Conservation (phyloP, 1,139 yeast genomes). For the Candida neerlandica region DNA sequence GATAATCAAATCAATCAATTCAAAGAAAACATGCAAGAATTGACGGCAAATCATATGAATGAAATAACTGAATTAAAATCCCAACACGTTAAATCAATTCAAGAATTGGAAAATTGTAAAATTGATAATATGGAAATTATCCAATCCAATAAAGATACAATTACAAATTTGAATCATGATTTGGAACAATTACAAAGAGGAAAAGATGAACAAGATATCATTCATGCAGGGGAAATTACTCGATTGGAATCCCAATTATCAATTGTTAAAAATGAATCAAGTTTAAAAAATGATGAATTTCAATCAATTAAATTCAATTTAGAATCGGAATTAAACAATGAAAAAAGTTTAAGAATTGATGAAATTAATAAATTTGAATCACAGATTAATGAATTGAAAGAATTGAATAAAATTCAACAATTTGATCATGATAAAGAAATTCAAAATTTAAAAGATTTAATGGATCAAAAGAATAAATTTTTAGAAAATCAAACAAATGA, state of each 20-base stretch:
- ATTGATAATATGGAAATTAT: not conserved
- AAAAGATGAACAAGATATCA: not conserved
- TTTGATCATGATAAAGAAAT: conserved; percentile 2
- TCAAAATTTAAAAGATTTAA: not conserved
- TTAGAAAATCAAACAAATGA: too few species aligned
- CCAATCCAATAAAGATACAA: not conserved
- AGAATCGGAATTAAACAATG: conserved; percentile 11
- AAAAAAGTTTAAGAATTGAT: conserved; percentile 6
- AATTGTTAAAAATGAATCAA: conserved; percentile 1
- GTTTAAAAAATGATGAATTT: not conserved
- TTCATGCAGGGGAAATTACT: not conserved
- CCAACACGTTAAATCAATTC: not conserved
- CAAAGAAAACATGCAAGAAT: not conserved
- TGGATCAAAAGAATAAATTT: conserved; percentile 1
- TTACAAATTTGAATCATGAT: conserved; percentile 6
- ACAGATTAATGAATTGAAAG: conserved; percentile 3
- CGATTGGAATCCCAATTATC: not conserved
- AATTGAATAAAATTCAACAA: not conserved
- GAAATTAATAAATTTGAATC: conserved; percentile 1
- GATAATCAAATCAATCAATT: conserved; percentile 3
- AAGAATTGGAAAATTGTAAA: not conserved
- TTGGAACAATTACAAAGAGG: not conserved
- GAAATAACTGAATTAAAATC: not conserved
- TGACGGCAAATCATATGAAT: not conserved
- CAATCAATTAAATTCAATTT: conserved; percentile 7